Conservation (phyloP, 345 rosid species). For the Bretschneidera sinensis region DNA sequence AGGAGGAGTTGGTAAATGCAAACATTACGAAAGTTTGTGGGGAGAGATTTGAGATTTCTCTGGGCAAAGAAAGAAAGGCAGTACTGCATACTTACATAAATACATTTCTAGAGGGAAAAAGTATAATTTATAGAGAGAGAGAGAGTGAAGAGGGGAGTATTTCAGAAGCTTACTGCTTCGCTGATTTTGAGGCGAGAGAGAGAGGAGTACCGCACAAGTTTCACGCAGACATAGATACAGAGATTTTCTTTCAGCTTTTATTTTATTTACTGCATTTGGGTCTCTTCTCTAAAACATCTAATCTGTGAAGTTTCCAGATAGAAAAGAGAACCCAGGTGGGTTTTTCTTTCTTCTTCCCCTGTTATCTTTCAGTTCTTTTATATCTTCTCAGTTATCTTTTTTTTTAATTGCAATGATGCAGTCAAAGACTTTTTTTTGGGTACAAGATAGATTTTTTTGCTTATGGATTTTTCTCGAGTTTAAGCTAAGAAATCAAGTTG, state of each 20-base stretch:
- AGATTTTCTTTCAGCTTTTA: not conserved
- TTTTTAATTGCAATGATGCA: not conserved
- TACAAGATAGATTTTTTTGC: too few relatives aligned
- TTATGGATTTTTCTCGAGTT: not conserved
- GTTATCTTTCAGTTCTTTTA: not conserved
- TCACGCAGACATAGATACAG: slow-evolving; percentile 3
- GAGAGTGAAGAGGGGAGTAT: slow-evolving; percentile 11
- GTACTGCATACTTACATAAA: not conserved
- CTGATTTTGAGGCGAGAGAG: slow-evolving; percentile 27
- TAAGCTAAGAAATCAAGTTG: not conserved
- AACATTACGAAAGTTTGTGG: not conserved
- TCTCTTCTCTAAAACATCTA: not conserved
- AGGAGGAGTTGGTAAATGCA: not conserved
- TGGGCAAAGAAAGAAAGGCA: slow-evolving; percentile 1
- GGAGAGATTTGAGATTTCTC: not conserved
- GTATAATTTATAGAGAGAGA: too few relatives aligned
- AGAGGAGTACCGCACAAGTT: slow-evolving; percentile 20
- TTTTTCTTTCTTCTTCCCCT: not conserved
- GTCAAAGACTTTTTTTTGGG: too few relatives aligned
- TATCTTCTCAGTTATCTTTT: not conserved
- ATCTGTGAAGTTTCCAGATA: not conserved
- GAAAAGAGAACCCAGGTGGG: slow-evolving; percentile 9
- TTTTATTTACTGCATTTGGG: slow-evolving; percentile 10
- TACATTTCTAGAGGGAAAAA: not conserved
- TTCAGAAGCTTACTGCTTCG: slow-evolving; percentile 25